Percentiles rank a stretch among this genome's conserved stretches.
phyloP scores from a whole-genome alignment of 2,329 filamentous ascomycete genomes.

The Talaromyces sp. region DNA sequence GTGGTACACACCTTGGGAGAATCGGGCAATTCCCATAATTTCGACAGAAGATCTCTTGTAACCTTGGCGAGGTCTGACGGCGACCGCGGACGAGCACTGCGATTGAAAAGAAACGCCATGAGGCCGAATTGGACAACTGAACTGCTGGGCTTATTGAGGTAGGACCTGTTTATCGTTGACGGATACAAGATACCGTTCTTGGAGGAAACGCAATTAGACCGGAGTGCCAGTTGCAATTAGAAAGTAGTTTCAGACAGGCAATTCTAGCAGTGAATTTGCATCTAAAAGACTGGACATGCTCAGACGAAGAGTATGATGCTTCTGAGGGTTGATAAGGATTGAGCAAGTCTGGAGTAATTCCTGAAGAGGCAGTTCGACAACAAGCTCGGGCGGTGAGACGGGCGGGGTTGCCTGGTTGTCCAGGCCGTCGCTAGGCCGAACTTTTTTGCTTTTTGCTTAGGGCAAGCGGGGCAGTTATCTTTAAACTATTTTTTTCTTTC shows the following conservation, averaged over 20 bases:
- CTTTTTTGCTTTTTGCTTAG: background rate
- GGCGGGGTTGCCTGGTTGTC: constrained; percentile 19
- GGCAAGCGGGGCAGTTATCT: background rate
- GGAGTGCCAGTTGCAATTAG: background rate
- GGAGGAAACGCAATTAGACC: constrained; percentile 5
- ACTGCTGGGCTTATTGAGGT: background rate
- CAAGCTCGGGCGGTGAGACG: constrained; percentile 19
- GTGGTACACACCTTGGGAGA: constrained; percentile 51
- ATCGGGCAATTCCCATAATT: constrained; percentile 56
- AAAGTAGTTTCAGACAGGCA: background rate
- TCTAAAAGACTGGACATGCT: background rate
- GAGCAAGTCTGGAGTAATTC: background rate
- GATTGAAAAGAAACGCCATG: constrained; percentile 69
- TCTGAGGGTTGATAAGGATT: background rate
- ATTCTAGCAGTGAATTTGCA: background rate
- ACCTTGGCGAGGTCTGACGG: constrained; percentile 59
- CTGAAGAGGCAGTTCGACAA: constrained; percentile 21
- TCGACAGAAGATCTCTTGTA: constrained; percentile 61
- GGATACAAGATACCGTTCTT: background rate
- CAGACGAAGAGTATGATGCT: background rate
- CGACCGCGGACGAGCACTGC: constrained; percentile 56
- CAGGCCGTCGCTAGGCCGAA: constrained; percentile 11
- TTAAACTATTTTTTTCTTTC: background rate
- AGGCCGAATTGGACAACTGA: constrained; percentile 3
- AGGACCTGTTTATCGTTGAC: constrained; percentile 13